Conservation (phyloP, 345 rosid species). For the Trapa bicornis region DNA sequence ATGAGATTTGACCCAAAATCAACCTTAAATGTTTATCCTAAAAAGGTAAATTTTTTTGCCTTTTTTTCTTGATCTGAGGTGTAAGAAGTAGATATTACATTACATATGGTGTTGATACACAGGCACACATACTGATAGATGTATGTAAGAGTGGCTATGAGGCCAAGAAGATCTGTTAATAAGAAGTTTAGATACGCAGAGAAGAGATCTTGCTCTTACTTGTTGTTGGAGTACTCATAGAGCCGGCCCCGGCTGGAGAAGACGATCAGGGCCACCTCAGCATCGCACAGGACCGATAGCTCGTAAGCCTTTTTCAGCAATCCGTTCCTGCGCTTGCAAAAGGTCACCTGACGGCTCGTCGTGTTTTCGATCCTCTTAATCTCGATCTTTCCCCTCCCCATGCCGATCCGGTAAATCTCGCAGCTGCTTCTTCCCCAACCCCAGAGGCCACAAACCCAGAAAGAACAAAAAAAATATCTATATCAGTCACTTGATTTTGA, state of each 20-base stretch:
- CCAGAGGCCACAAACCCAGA: not conserved
- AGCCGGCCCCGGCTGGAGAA: slow-evolving; percentile 95
- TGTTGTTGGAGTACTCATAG: slow-evolving; percentile 88
- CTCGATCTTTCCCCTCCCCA: slow-evolving; percentile 98
- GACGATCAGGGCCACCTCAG: slow-evolving; percentile 89
- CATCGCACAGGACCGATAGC: slow-evolving; percentile 77
- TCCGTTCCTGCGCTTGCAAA: slow-evolving; percentile 94
- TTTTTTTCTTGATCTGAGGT: not conserved
- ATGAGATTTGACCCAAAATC: not conserved
- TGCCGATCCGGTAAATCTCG: not conserved
- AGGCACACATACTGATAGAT: not conserved
- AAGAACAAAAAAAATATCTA: not conserved
- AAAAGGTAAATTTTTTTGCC: too few relatives aligned
- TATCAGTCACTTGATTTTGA: not conserved
- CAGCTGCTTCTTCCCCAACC: not conserved
- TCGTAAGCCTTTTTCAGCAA: slow-evolving; percentile 87
- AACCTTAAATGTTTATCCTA: too few relatives aligned
- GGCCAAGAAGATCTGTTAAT: not conserved
- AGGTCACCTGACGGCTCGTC: slow-evolving; percentile 84
- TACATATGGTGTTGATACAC: too few relatives aligned
- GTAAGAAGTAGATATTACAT: not conserved
- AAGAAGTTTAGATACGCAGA: not conserved
- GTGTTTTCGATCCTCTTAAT: slow-evolving; percentile 97
- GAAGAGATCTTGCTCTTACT: slow-evolving; percentile 23
- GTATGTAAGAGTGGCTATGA: not conserved